Evolutionary conservation across 345 rosid genomes (phyloP).

Genomic region (Crucihimalaya himalaica): DNA sequence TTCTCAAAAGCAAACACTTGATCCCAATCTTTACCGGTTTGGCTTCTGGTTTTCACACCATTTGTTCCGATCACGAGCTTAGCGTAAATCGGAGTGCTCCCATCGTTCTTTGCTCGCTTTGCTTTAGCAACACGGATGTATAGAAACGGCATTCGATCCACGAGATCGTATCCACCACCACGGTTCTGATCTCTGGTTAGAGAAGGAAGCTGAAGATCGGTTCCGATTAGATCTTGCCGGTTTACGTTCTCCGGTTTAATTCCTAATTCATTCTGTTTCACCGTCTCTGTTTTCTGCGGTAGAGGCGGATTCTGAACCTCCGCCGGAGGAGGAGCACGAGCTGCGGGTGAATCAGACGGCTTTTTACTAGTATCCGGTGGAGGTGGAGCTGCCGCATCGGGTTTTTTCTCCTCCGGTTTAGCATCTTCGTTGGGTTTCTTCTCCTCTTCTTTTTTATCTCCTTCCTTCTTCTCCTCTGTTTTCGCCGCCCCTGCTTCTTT

Average conservation of each 20-base stretch:
- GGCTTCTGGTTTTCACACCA: conserved; percentile 68
- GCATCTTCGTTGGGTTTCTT: conserved; percentile 44
- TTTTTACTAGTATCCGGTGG: conserved; percentile 32
- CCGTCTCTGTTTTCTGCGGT: conserved; percentile 49
- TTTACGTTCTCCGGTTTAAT: conserved; percentile 36
- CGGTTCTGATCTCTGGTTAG: conserved; percentile 54
- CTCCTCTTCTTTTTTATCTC: conserved; percentile 37
- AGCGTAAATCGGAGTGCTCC: conserved; percentile 50
- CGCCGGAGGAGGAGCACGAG: conserved; percentile 39
- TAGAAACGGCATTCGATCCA: conserved; percentile 82
- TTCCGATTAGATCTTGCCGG: conserved; percentile 44
- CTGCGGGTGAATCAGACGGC: conserved; percentile 30
- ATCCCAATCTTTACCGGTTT: conserved; percentile 77
- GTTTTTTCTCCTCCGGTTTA: conserved; percentile 40
- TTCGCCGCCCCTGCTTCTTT: conserved; percentile 40
- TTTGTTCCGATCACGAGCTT: conserved; percentile 85
- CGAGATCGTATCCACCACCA: conserved; percentile 67
- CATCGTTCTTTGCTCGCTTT: conserved; percentile 49
- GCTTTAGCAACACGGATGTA: conserved; percentile 75
- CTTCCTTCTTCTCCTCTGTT: conserved; percentile 50
- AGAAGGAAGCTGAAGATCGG: conserved; percentile 60
- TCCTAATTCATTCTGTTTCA: conserved; percentile 38
- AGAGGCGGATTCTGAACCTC: conserved; percentile 50
- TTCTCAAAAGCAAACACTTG: conserved; percentile 88
- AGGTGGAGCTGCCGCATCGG: conserved; percentile 39